Base-by-base conservation (phyloP, 169 alveolate species). In the Blepharisma undulans region DNA sequence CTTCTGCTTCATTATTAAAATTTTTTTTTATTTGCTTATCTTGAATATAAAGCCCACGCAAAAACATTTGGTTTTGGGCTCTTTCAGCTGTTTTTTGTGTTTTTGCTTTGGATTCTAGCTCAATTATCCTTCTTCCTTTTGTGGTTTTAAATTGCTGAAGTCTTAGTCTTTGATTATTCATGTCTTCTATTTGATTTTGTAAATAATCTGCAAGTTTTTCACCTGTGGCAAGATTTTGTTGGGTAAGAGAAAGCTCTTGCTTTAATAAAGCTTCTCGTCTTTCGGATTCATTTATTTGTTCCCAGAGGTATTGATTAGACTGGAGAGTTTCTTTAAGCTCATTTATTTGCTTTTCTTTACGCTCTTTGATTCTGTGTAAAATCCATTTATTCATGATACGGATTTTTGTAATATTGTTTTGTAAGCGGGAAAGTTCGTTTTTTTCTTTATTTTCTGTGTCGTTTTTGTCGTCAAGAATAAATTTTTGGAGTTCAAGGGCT, bases 241-340 rank as follows among this genome's bases (percentile, higher is more conserved):
- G 95, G 14, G 98, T 95, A 72, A 91, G 94, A 2, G 95, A 82
- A 30, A 96, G 93, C 87, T 96, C 98, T 92, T 96, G 94, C 72
- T 95, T 96, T 27, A 96, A 84, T 22, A 96, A 93, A 1, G 93
- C 92, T 87, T 96, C 98, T 90, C 97, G 92, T 77, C 97, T 92
- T 60, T 96, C 96, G 0, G 97, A 97, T 34, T 95, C 97, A 14
- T 97, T 96, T 66, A 95, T 82, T 92, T 95, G 93, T 80, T 95
- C 97, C 97, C 97, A 95, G n/a, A 96, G 91, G 80, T 95, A 95
- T 82, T 95, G 93, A 88, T 96, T 96, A 66, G 93, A 92, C 25
- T 96, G 89, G 90, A 94, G 92, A 80, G 95, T 93, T 90, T 93
- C 93, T 92, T 95, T 93, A 79, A 96, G 89, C 80, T 91, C 94